phyloP scores from a whole-genome alignment of 306 rosid species.

The Dalbergia cochinchinensis region DNA sequence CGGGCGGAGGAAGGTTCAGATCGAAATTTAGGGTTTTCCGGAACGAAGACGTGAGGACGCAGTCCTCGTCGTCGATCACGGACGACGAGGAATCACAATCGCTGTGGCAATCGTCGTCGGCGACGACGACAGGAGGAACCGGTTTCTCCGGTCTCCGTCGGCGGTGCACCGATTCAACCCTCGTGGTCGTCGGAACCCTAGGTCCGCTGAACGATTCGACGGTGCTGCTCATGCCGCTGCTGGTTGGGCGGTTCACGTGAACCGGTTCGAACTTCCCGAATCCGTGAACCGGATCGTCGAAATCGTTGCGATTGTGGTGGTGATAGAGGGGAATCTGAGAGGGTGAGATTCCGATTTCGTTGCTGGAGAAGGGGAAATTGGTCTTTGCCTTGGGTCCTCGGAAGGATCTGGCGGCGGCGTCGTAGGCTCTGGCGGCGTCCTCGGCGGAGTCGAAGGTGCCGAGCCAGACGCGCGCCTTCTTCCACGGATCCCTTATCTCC shows the following conservation, averaged over 20 bases:
- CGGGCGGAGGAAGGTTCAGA: constrained; percentile 80
- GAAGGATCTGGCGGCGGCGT: constrained; percentile 74
- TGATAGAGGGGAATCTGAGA: constrained; percentile 47
- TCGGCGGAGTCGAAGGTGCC: constrained; percentile 89
- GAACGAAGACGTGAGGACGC: constrained; percentile 66
- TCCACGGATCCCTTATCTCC: constrained; percentile 94
- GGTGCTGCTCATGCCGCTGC: constrained; percentile 90
- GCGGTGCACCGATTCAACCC: constrained; percentile 22
- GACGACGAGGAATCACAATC: constrained; percentile 93
- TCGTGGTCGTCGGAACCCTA: constrained; percentile 44
- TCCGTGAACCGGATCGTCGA: constrained; percentile 43
- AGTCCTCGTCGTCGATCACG: constrained; percentile 76
- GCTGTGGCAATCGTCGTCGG: constrained; percentile 78
- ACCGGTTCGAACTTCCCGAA: constrained; percentile 54
- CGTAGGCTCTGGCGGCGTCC: constrained; percentile 89
- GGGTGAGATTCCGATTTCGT: constrained; percentile 18
- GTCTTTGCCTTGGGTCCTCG: constrained; percentile 89
- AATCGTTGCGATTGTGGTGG: constrained; percentile 16
- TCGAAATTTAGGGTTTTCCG: constrained; percentile 70
- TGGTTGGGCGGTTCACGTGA: constrained; percentile 71
- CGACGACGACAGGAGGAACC: background rate
- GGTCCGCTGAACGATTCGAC: constrained; percentile 93
- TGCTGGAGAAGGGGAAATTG: constrained; percentile 62
- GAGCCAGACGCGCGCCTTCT: constrained; percentile 86
- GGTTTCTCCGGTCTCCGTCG: constrained; percentile 51